These are phyloP conservation scores for Neonectria sp. DNA, from an alignment of 2,329 filamentous ascomycete genomes.

Conservation along the genomic window DNA sequence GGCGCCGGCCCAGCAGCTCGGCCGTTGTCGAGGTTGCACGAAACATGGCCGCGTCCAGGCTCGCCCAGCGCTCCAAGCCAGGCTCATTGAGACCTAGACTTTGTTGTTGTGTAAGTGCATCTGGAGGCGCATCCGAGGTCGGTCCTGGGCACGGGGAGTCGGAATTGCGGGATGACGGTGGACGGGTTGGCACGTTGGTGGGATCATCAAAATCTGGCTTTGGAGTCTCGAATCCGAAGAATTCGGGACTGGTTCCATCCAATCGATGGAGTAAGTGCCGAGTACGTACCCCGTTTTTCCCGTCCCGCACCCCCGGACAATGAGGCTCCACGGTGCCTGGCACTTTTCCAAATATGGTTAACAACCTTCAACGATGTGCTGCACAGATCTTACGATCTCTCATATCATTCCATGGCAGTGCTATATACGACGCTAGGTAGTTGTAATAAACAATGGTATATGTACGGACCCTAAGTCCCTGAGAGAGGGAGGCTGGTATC, in stretches of 20 bases:
- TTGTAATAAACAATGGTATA: conserved; percentile 9
- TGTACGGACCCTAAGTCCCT: conserved; percentile 16
- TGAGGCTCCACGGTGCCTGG: conserved; percentile 13
- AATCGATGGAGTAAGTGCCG: background rate
- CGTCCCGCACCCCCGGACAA: background rate
- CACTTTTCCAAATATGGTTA: conserved; percentile 14
- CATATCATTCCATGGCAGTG: background rate
- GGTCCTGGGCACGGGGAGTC: conserved; percentile 1
- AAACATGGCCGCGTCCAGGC: conserved; percentile 56
- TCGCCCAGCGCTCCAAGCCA: conserved; percentile 55
- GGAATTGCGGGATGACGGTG: background rate
- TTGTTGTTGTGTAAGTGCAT: conserved; percentile 39
- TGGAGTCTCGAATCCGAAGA: background rate
- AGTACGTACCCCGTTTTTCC: background rate
- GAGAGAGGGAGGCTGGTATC: conserved; percentile 2
- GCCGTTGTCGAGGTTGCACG: conserved; percentile 40
- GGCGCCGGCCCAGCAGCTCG: conserved; percentile 22
- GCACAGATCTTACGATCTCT: background rate
- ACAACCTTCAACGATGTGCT: background rate
- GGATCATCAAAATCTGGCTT: conserved; percentile 3
- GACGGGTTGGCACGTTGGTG: background rate
- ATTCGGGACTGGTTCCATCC: conserved; percentile 1
- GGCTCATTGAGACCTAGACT: conserved; percentile 54
- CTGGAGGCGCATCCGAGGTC: conserved; percentile 35
- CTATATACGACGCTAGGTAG: background rate